These are phyloP conservation scores for Vinca major DNA, from an alignment of 305 asterid species.

Conservation along the genomic window DNA sequence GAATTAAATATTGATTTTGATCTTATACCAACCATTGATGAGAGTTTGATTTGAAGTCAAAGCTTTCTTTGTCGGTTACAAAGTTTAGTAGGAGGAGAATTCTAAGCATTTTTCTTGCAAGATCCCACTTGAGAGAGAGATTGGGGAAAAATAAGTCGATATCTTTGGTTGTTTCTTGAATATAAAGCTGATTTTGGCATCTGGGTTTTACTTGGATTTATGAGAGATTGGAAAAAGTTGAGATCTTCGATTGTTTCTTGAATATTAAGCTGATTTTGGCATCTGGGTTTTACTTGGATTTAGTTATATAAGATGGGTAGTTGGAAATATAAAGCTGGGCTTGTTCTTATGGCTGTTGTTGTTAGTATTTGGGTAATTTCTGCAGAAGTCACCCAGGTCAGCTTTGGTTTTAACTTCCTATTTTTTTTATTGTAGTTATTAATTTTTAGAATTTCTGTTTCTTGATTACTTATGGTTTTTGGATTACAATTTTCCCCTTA, in stretches of 20 bases:
- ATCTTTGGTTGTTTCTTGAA: constrained; percentile 26
- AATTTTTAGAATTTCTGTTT: not conserved
- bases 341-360: constrained; percentile 74
- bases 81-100: constrained; percentile 3
- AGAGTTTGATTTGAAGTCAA: constrained; percentile 13
- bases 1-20: constrained; percentile 15
- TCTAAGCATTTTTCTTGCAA: not conserved
- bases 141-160: constrained; percentile 19
- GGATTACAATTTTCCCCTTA: not conserved
- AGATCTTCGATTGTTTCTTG: constrained; percentile 29
- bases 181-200: constrained; percentile 22
- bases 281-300: constrained; percentile 25
- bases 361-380: constrained; percentile 97
- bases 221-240: constrained; percentile 17
- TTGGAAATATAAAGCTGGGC: constrained; percentile 80
- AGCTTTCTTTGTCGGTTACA: constrained; percentile 28
- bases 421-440: not conserved
- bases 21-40: constrained; percentile 24
- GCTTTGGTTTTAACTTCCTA: constrained; percentile 4
- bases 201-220: constrained; percentile 23
- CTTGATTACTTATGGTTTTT: not conserved
- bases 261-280: constrained; percentile 21
- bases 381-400: constrained; percentile 98
- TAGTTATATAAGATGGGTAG: constrained; percentile 40
- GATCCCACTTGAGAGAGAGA: not conserved